phyloP scores from a whole-genome alignment of 352 stramenopile genomes.

The Phytophthora capsici region DNA sequence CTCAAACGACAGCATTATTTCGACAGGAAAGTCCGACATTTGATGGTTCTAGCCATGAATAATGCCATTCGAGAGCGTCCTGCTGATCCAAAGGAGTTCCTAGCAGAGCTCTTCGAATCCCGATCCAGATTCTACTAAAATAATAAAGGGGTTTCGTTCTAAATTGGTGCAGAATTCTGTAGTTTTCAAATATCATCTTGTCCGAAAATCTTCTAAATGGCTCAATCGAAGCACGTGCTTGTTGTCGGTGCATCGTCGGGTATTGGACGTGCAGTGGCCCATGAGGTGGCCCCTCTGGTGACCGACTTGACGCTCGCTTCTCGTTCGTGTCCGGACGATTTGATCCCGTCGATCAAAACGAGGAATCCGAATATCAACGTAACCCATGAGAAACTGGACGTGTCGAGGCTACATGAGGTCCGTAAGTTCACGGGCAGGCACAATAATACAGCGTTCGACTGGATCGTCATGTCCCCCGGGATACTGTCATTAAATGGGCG shows the following conservation, averaged over 20 bases:
- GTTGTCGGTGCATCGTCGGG: constrained; percentile 24
- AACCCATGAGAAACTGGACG: constrained; percentile 14
- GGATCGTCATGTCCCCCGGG: constrained; percentile 19
- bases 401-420: constrained; percentile 22
- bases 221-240: constrained; percentile 22
- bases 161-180: neutral
- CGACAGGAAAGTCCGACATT: constrained; percentile 77
- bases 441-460: constrained; percentile 17
- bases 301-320: constrained; percentile 21
- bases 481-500: constrained; percentile 18
- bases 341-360: constrained; percentile 21
- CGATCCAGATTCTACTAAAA: constrained; percentile 74
- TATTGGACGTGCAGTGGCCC: constrained; percentile 21
- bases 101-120: constrained; percentile 74
- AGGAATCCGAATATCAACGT: constrained; percentile 24
- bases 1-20: constrained; percentile 75
- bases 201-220: constrained; percentile 1
- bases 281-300: constrained; percentile 18
- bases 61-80: constrained; percentile 70
- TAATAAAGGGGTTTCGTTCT: neutral
- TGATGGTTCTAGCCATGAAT: constrained; percentile 69
- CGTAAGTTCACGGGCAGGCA: constrained; percentile 20
- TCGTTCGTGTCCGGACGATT: constrained; percentile 19
- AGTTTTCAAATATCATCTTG: too few relatives aligned
- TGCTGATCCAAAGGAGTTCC: constrained; percentile 50